phyloP scores from a whole-genome alignment of 441 rosid species.

The Arabidopsis lyrata region DNA sequence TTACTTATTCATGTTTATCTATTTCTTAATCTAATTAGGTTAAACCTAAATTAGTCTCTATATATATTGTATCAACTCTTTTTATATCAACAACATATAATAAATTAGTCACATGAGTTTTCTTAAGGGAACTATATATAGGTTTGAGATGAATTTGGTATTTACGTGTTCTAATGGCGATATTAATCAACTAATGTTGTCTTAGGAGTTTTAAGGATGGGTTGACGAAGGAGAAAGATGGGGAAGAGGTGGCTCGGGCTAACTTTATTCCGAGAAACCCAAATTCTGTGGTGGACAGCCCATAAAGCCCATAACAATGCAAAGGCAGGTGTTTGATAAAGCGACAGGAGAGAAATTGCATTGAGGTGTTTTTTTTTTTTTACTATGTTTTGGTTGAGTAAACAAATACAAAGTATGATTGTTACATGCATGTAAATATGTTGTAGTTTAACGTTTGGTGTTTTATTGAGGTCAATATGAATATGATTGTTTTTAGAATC shows the following conservation, averaged over 20 bases:
- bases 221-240: background rate
- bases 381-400: background rate
- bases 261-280: background rate
- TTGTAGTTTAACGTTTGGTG: background rate
- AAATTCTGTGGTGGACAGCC: background rate
- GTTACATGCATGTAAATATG: constrained; percentile 20
- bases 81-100: no score
- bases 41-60: no score
- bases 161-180: background rate
- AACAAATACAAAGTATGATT: background rate
- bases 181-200: constrained; percentile 1
- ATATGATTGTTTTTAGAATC: background rate
- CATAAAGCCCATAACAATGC: background rate
- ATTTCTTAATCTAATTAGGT: no score
- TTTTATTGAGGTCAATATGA: background rate
- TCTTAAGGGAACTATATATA: background rate
- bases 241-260: constrained; percentile 5
- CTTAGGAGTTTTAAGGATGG: constrained; percentile 5
- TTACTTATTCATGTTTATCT: no score
- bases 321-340: background rate
- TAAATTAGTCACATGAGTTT: background rate
- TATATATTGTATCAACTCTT: no score
- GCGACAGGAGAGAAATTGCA: background rate
- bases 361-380: background rate
- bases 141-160: background rate